These are phyloP conservation scores for Cyclocybe cylindracea DNA, from an alignment of 768 basidiomycete species.

Conservation along the genomic window DNA sequence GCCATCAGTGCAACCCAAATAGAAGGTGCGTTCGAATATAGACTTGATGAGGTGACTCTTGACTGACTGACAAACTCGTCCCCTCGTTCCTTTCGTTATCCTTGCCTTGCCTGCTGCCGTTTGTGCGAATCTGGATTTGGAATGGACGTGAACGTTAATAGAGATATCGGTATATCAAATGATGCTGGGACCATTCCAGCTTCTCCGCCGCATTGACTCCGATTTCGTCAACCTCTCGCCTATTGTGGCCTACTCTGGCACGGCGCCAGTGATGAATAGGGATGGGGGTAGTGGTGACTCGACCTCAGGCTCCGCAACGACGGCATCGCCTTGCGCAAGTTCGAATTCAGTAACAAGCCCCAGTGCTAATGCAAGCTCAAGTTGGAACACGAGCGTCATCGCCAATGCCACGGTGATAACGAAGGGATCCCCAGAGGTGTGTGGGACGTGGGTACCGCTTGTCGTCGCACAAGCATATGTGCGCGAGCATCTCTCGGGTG, in stretches of 20 bases:
- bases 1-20: slow-evolving; percentile 66
- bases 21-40: slow-evolving; percentile 51
- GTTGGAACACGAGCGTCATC: slow-evolving; percentile 19
- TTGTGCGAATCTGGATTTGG: too few species aligned
- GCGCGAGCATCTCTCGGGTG: slow-evolving; percentile 41
- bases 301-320: slow-evolving; percentile 24
- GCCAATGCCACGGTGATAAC: slow-evolving; percentile 51
- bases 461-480: slow-evolving; percentile 52
- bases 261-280: slow-evolving; percentile 21
- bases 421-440: slow-evolving; percentile 52
- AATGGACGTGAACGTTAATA: slow-evolving; percentile 21
- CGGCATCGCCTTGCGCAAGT: too few species aligned
- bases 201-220: slow-evolving; percentile 76
- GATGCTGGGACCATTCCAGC: slow-evolving; percentile 50
- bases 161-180: slow-evolving; percentile 79
- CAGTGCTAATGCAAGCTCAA: too few species aligned
- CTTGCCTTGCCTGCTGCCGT: neutral
- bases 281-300: slow-evolving; percentile 6
- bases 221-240: slow-evolving; percentile 76
- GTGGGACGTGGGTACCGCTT: slow-evolving; percentile 75
- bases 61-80: neutral
- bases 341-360: too few species aligned
- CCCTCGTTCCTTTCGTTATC: slow-evolving; percentile 5
- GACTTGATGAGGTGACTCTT: slow-evolving; percentile 3
- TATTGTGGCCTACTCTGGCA: slow-evolving; percentile 46